Evolutionary conservation across 2,329 filamentous ascomycete genomes (phyloP).

Genomic region (Epichloe sylvatica): DNA sequence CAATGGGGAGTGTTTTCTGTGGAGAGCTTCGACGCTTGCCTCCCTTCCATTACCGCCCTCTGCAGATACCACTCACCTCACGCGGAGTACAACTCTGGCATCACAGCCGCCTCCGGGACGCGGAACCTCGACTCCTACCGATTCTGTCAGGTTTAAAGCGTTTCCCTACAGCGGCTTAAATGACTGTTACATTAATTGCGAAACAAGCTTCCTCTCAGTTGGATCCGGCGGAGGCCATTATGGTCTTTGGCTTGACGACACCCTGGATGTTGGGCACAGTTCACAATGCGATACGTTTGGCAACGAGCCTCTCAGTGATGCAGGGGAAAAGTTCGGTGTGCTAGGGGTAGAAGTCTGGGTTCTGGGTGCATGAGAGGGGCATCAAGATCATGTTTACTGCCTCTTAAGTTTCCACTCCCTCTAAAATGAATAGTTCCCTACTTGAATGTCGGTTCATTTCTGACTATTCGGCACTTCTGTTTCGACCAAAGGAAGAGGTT

Average conservation of each 20-base stretch:
- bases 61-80: constrained; percentile 34
- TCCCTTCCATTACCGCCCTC: constrained; percentile 39
- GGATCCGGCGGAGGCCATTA: constrained; percentile 84
- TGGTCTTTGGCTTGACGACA: constrained; percentile 84
- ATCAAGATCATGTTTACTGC: background rate
- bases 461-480: background rate
- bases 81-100: constrained; percentile 26
- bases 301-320: constrained; percentile 85
- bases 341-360: constrained; percentile 90
- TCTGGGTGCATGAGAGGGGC: constrained; percentile 41
- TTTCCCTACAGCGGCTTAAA: constrained; percentile 94
- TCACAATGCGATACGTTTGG: constrained; percentile 80
- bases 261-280: constrained; percentile 71
- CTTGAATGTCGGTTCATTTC: background rate
- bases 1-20: constrained; percentile 82
- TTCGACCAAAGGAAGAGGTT: background rate
- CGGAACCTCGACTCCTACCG: constrained; percentile 28
- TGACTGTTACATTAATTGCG: constrained; percentile 92
- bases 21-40: constrained; percentile 44
- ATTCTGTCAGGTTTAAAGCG: constrained; percentile 84
- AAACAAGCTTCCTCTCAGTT: constrained; percentile 69
- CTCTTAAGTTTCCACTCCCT: background rate
- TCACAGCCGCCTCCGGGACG: constrained; percentile 8
- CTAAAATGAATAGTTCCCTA: background rate
- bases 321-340: constrained; percentile 88